Percentiles rank a stretch among this genome's conserved stretches.
Conservation (phyloP, 129 eudicot genomes). For the Silybum marianum region DNA sequence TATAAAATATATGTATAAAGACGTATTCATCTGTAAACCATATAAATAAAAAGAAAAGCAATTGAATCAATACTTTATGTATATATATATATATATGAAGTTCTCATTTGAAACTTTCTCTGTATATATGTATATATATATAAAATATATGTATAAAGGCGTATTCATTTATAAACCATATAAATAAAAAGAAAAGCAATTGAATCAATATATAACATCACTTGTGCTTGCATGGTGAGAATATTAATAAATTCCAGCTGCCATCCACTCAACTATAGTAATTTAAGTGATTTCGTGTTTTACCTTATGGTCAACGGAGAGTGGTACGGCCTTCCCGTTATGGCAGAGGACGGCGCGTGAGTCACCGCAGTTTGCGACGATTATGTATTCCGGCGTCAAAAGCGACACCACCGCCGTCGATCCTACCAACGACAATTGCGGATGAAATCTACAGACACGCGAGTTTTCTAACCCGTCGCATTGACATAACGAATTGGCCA, state of each 20-base stretch:
- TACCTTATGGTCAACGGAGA: slow-evolving; percentile 69
- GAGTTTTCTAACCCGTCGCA: slow-evolving; percentile 26
- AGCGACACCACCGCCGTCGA: slow-evolving; percentile 56
- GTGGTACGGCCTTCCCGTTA: slow-evolving; percentile 41
- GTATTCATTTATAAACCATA: too few species aligned
- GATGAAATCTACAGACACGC: slow-evolving; percentile 32
- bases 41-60: too few species aligned
- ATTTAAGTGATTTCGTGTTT: too few species aligned
- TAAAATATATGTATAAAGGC: too few species aligned
- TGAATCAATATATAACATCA: too few species aligned
- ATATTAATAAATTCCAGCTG: background rate
- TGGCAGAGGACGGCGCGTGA: slow-evolving; percentile 61
- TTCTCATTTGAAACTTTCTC: too few species aligned
- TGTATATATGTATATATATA: too few species aligned
- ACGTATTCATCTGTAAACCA: too few species aligned
- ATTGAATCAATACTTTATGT: too few species aligned
- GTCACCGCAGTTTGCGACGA: slow-evolving; percentile 66
- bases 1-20: too few species aligned
- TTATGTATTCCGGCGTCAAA: slow-evolving; percentile 31
- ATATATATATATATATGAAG: too few species aligned
- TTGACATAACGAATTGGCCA: slow-evolving; percentile 40
- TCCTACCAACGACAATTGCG: slow-evolving; percentile 29
- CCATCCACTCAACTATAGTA: background rate
- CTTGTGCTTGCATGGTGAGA: background rate
- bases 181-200: too few species aligned